Conservation (phyloP, 495 filamentous ascomycete genomes). For the Hyaloscypha finlandica region DNA sequence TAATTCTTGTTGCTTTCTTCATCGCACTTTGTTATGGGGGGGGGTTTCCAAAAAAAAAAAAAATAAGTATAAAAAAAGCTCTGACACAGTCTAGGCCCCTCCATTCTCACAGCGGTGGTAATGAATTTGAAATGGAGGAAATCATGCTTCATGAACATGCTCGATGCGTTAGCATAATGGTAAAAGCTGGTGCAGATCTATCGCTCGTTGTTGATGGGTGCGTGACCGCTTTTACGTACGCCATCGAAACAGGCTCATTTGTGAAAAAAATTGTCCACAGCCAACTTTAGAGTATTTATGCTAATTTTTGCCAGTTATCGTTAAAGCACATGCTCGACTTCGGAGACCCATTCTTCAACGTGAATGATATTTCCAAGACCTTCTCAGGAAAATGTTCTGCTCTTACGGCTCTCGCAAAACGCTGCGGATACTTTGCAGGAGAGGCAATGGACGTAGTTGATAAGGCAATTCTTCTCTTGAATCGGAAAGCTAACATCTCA, state of each 20-base stretch:
- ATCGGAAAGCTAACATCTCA: constrained; percentile 4
- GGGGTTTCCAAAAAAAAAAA: no score
- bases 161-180: constrained; percentile 4
- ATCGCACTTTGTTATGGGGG: no score
- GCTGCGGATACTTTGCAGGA: background rate
- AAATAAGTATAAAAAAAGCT: no score
- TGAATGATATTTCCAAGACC: constrained; percentile 1
- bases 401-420: constrained; percentile 1
- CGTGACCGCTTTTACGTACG: background rate
- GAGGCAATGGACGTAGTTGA: constrained; percentile 6
- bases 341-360: constrained; percentile 7
- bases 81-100: constrained; percentile 15
- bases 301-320: constrained; percentile 10
- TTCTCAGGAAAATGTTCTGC: background rate
- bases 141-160: background rate
- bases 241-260: background rate
- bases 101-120: background rate
- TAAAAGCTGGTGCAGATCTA: constrained; percentile 18
- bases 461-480: constrained; percentile 16
- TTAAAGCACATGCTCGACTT: constrained; percentile 12
- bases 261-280: constrained; percentile 9
- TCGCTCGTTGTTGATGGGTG: background rate
- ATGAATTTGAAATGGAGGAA: background rate
- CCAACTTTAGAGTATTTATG: constrained; percentile 2
- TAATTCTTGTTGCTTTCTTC: no score